phyloP scores from a whole-genome alignment of 192 early-diverging fungal species.

The Spinellus fusiger region DNA sequence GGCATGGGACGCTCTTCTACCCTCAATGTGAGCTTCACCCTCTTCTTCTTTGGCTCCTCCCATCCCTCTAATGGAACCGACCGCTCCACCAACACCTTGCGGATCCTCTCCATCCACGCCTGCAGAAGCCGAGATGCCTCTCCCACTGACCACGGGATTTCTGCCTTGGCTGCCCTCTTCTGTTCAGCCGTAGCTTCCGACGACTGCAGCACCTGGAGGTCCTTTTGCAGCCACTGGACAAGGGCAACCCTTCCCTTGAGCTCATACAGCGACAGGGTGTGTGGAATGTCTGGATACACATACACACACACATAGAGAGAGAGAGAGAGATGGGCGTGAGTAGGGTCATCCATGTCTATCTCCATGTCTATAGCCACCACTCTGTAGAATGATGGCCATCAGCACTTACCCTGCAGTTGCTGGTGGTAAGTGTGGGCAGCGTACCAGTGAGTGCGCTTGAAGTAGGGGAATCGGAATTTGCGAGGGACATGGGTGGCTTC shows the following conservation, averaged over 20 bases:
- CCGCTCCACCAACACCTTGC: too few species aligned
- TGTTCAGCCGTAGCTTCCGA: not conserved
- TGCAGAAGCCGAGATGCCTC: not conserved
- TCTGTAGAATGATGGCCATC: not conserved
- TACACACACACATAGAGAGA: too few species aligned
- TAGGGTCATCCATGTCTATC: not conserved
- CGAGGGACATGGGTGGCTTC: conserved; percentile 68
- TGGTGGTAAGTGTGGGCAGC: conserved; percentile 57
- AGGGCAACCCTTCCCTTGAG: conserved; percentile 47
- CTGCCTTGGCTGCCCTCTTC: not conserved
- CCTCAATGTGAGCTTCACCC: too few species aligned
- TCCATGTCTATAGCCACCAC: not conserved
- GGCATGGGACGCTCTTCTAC: too few species aligned
- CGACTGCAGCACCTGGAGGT: not conserved
- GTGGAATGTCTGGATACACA: not conserved
- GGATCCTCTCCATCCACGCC: not conserved
- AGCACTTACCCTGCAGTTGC: conserved; percentile 40
- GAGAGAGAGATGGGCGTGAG: too few species aligned
- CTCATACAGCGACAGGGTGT: conserved; percentile 27
- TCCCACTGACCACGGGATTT: not conserved
- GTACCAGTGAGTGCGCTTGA: conserved; percentile 81
- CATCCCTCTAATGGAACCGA: too few species aligned
- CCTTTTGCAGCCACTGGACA: conserved; percentile 11
- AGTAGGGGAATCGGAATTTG: conserved; percentile 85
- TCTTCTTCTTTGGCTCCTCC: too few species aligned